A percentile compares a stretch with the other conserved stretches of the same genome.
Evolutionary conservation across 805 yeast genomes (phyloP).

Genomic region (Nakazawaea anatomiae): DNA sequence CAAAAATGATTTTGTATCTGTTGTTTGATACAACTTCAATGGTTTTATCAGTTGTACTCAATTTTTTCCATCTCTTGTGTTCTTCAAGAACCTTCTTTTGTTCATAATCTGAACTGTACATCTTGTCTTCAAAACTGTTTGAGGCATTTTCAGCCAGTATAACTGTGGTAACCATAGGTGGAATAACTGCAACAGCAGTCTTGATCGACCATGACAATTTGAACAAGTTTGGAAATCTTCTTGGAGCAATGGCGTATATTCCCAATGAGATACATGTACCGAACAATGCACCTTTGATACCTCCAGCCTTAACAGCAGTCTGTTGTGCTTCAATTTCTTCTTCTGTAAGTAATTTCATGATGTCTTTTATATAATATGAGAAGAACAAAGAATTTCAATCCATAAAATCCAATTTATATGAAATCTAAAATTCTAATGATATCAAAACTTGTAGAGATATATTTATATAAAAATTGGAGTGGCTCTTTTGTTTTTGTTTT

Average conservation of each 20-base stretch:
- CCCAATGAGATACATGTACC: slow-evolving; percentile 57
- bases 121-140: slow-evolving; percentile 52
- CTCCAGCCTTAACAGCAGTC: slow-evolving; percentile 54
- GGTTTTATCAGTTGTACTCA: slow-evolving; percentile 43
- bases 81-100: slow-evolving; percentile 38
- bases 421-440: too few species aligned
- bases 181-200: slow-evolving; percentile 63
- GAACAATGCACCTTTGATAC: slow-evolving; percentile 47
- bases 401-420: too few species aligned
- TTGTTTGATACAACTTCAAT: slow-evolving; percentile 43
- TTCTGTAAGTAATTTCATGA: slow-evolving; percentile 60
- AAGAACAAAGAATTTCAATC: too few species aligned
- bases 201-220: slow-evolving; percentile 49
- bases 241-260: slow-evolving; percentile 44
- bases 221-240: slow-evolving; percentile 36
- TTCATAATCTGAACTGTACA: slow-evolving; percentile 45
- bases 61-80: slow-evolving; percentile 42
- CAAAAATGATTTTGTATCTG: slow-evolving; percentile 64
- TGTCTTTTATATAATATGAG: slow-evolving; percentile 9
- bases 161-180: slow-evolving; percentile 57
- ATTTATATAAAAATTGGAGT: too few species aligned
- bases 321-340: slow-evolving; percentile 67
- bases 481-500: too few species aligned
- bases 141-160: slow-evolving; percentile 72
- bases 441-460: too few species aligned